Conservation (phyloP, 2,329 filamentous ascomycete species). For the Neofusicoccum laricinum region DNA sequence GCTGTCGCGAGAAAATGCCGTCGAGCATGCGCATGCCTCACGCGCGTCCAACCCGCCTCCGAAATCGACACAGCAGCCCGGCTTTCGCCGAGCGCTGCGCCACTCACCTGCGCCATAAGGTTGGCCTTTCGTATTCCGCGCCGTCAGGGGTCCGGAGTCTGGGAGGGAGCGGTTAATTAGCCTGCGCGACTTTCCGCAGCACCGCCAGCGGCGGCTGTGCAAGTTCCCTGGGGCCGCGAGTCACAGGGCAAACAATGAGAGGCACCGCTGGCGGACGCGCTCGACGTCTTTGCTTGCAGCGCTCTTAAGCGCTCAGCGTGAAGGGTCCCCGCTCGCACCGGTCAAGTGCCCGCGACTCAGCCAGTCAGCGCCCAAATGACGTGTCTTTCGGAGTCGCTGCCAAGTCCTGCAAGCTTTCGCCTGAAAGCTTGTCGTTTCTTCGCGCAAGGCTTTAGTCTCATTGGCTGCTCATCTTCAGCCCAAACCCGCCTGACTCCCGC, state of each 20-base stretch:
- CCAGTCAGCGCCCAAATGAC: not conserved
- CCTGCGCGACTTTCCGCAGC: not conserved
- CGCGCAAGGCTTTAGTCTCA: not conserved
- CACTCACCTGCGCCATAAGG: not conserved
- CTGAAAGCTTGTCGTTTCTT: constrained; percentile 10
- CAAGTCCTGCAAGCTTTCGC: constrained; percentile 9
- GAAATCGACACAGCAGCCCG: not conserved
- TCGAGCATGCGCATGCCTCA: not conserved
- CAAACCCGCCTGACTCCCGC: not conserved
- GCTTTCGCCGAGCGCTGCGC: not conserved
- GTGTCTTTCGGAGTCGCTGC: not conserved
- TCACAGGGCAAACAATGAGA: too few species aligned
- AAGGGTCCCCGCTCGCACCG: not conserved
- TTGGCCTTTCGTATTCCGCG: not conserved
- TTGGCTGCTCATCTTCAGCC: not conserved
- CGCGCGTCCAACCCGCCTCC: not conserved
- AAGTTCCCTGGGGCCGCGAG: not conserved
- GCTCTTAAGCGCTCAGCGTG: not conserved
- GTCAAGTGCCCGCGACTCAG: not conserved
- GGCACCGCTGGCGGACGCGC: not conserved
- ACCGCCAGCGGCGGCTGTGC: not conserved
- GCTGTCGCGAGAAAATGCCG: not conserved
- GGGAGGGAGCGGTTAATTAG: not conserved
- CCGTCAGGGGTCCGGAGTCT: not conserved
- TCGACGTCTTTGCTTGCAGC: not conserved